phyloP scores from a whole-genome alignment of 441 rosid genomes.

The Kokia cookei region DNA sequence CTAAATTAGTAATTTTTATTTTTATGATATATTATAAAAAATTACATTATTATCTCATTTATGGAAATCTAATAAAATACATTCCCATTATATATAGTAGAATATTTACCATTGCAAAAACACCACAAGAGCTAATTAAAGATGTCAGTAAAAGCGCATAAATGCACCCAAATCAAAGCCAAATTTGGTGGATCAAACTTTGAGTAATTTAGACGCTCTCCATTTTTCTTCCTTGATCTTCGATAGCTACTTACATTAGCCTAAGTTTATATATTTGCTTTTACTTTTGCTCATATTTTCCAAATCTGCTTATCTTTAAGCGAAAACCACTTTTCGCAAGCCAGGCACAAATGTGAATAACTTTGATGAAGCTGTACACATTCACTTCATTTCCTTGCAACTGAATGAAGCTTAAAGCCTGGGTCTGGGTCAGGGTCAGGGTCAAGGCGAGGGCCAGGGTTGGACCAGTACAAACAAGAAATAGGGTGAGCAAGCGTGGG shows the following conservation, averaged over 20 bases:
- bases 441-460: background rate
- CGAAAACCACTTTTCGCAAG: constrained; percentile 1
- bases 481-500: background rate
- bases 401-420: background rate
- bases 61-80: too few relatives aligned
- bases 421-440: too few relatives aligned
- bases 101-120: too few relatives aligned
- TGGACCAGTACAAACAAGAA: background rate
- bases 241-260: background rate
- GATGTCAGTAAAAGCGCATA: constrained; percentile 24
- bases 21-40: background rate
- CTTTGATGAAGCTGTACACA: background rate
- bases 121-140: background rate
- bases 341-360: background rate
- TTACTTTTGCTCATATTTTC: background rate
- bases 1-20: background rate
- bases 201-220: constrained; percentile 44
- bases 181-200: constrained; percentile 24
- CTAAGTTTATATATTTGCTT: background rate
- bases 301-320: background rate
- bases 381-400: background rate
- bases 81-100: too few relatives aligned
- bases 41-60: background rate
- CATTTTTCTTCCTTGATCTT: background rate
- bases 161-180: constrained; percentile 28